phyloP scores from a whole-genome alignment of 352 stramenopile species.

The Globisporangium acanthophoron region DNA sequence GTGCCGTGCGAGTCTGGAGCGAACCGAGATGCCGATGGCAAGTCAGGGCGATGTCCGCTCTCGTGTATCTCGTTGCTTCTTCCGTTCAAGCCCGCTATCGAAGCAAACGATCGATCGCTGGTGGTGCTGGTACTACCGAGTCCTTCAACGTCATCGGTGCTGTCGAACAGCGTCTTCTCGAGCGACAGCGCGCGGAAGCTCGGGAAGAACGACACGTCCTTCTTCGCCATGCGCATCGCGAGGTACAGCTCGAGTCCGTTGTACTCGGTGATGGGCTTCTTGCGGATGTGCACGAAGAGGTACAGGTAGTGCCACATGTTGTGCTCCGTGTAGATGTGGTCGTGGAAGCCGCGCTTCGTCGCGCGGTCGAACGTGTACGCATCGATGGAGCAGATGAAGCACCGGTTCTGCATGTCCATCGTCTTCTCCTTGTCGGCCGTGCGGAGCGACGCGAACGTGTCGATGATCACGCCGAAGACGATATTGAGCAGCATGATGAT shows the following conservation, averaged over 20 bases:
- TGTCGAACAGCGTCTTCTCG: constrained; percentile 16
- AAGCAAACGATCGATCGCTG: background rate
- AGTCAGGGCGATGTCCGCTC: background rate
- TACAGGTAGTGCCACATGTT: constrained; percentile 84
- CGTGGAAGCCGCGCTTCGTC: constrained; percentile 64
- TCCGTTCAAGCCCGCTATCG: background rate
- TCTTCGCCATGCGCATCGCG: constrained; percentile 71
- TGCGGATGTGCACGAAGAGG: constrained; percentile 74
- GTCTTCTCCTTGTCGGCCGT: constrained; percentile 58
- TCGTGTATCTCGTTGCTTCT: background rate
- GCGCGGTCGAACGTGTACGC: constrained; percentile 68
- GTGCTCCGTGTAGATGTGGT: constrained; percentile 71
- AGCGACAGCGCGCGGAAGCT: constrained; percentile 54
- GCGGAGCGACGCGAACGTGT: constrained; percentile 72
- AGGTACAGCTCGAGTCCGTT: constrained; percentile 76
- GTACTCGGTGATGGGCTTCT: constrained; percentile 76
- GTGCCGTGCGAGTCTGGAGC: background rate
- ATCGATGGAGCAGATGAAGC: constrained; percentile 80
- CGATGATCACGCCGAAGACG: constrained; percentile 77
- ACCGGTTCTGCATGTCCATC: constrained; percentile 62
- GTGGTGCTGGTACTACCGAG: constrained; percentile 6
- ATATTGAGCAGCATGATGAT: constrained; percentile 75
- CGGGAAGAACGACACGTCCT: constrained; percentile 74
- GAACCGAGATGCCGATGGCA: constrained; percentile 4
- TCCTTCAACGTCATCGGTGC: background rate